Evolutionary conservation across 2,329 filamentous ascomycete genomes (phyloP).

Genomic region (Fusarium multiceps): DNA sequence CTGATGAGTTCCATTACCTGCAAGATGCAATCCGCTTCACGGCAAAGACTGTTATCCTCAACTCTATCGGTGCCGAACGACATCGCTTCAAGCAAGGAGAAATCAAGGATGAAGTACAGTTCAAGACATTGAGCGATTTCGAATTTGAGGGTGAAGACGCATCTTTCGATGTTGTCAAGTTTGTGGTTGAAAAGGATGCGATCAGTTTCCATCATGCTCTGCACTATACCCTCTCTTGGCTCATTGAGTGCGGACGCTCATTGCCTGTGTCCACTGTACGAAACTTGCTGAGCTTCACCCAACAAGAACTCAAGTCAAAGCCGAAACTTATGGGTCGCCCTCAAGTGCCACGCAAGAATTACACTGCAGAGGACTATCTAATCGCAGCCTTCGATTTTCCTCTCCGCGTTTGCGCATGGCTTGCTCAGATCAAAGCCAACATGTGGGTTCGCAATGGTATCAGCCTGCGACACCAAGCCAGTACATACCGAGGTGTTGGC

Average conservation of each 20-base stretch:
- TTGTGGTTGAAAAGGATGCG: constrained; percentile 86
- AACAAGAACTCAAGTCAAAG: constrained; percentile 74
- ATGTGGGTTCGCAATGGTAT: constrained; percentile 99
- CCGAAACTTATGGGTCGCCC: constrained; percentile 71
- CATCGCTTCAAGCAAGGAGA: constrained; percentile 87
- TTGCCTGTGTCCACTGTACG: constrained; percentile 76
- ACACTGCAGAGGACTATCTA: constrained; percentile 79
- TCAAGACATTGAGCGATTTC: constrained; percentile 81
- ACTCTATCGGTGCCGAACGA: constrained; percentile 89
- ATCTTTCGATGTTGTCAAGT: constrained; percentile 80
- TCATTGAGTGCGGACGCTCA: constrained; percentile 87
- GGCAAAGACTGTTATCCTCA: constrained; percentile 85
- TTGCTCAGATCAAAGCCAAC: constrained; percentile 96
- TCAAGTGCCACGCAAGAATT: constrained; percentile 66
- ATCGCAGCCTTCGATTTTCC: constrained; percentile 93
- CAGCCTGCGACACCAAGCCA: constrained; percentile 93
- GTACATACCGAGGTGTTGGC: constrained; percentile 88
- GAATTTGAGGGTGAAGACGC: constrained; percentile 75
- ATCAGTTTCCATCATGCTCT: constrained; percentile 98
- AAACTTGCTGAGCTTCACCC: constrained; percentile 76
- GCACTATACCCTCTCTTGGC: constrained; percentile 96
- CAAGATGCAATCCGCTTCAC: constrained; percentile 77
- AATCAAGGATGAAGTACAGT: constrained; percentile 85
- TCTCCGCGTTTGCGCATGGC: constrained; percentile 91
- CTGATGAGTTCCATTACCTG: constrained; percentile 74